These are phyloP conservation scores for Aspergillus taichungensis DNA, from an alignment of 495 filamentous ascomycete species.

Conservation along the genomic window DNA sequence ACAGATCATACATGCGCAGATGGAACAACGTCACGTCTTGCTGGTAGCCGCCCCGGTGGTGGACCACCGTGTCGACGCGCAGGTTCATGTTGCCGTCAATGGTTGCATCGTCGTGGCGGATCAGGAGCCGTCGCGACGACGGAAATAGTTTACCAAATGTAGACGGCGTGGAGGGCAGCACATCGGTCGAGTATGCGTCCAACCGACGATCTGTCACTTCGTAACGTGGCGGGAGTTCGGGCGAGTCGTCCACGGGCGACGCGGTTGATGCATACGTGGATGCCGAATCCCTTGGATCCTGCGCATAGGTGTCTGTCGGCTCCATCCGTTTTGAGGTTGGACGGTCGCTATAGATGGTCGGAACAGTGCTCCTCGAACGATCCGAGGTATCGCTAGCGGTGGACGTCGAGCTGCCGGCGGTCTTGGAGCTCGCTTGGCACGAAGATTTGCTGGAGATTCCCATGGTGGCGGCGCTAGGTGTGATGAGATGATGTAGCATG, in stretches of 20 bases:
- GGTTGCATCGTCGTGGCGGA: constrained; percentile 87
- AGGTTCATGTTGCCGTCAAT: constrained; percentile 97
- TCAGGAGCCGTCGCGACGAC: constrained; percentile 66
- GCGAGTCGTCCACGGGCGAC: constrained; percentile 51
- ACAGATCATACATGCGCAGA: constrained; percentile 89
- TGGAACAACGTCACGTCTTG: constrained; percentile 83
- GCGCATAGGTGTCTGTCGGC: constrained; percentile 24
- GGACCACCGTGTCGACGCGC: constrained; percentile 71
- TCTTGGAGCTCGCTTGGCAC: constrained; percentile 17
- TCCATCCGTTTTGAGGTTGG: constrained; percentile 37
- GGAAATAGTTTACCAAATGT: constrained; percentile 87
- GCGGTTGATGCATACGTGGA: constrained; percentile 76
- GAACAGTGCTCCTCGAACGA: constrained; percentile 57
- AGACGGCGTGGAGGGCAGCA: constrained; percentile 65
- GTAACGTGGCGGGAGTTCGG: constrained; percentile 44
- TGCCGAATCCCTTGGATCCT: constrained; percentile 54
- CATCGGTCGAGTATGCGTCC: constrained; percentile 51
- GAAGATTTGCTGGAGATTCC: constrained; percentile 26
- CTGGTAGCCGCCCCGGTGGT: constrained; percentile 40
- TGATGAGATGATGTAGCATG: background rate
- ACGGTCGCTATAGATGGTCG: constrained; percentile 55
- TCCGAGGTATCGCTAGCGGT: constrained; percentile 56
- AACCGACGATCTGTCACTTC: constrained; percentile 54
- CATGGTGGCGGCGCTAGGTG: constrained; percentile 18
- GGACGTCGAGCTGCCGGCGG: constrained; percentile 45